Conservation (phyloP, 2,329 filamentous ascomycete genomes). For the Pseudomassariella vexata region DNA sequence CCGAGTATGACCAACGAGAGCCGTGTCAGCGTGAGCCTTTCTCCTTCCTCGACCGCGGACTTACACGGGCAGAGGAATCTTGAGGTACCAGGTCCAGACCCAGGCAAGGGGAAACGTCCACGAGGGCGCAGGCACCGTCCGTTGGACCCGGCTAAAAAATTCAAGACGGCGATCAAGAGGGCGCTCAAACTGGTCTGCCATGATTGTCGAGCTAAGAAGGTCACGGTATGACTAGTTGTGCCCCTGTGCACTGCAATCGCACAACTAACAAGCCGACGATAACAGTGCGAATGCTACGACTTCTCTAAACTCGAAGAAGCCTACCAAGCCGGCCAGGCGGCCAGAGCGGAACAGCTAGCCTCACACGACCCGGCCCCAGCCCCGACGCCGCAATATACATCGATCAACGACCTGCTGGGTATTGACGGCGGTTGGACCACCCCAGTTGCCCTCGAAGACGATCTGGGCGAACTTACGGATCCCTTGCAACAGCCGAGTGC, state of each 20-base stretch:
- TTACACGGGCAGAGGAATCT: no score
- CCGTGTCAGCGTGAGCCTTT: slow-evolving; percentile 13
- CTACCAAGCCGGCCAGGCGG: slow-evolving; percentile 9
- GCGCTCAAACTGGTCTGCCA: slow-evolving; percentile 21
- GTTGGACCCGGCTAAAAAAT: slow-evolving; percentile 16
- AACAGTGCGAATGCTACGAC: slow-evolving; percentile 24
- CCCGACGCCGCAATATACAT: not conserved
- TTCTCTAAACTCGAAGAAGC: slow-evolving; percentile 20
- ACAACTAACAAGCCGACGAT: not conserved
- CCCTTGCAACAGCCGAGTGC: slow-evolving; percentile 1
- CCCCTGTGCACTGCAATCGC: no score
- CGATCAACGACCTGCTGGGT: slow-evolving; percentile 1
- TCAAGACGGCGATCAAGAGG: slow-evolving; percentile 22
- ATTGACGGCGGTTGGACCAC: not conserved
- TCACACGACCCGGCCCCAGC: no score
- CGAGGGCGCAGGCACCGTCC: slow-evolving; percentile 22
- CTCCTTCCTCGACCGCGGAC: slow-evolving; percentile 15
- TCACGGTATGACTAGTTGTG: slow-evolving; percentile 12
- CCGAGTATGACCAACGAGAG: slow-evolving; percentile 15
- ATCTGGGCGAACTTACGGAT: slow-evolving; percentile 2
- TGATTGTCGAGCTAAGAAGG: slow-evolving; percentile 18
- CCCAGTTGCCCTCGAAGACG: not conserved
- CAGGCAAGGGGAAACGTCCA: slow-evolving; percentile 10
- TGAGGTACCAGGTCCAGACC: slow-evolving; percentile 11
- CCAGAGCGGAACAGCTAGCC: no score